These are phyloP conservation scores for Cyberlindnera euphorbiiphila DNA, from an alignment of 805 yeast genomes.

Conservation along the genomic window DNA sequence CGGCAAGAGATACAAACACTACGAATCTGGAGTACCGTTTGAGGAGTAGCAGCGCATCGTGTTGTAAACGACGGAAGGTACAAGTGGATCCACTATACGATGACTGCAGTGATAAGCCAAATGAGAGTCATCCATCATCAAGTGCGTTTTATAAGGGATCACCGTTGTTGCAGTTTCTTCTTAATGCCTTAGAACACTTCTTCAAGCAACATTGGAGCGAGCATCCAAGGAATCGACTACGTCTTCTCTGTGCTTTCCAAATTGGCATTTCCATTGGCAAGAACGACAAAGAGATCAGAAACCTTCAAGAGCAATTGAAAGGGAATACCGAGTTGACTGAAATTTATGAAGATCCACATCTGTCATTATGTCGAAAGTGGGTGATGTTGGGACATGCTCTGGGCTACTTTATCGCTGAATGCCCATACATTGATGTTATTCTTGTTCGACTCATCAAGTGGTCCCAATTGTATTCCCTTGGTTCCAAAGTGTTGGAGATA, in stretches of 20 bases:
- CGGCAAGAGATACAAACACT: too few relatives aligned
- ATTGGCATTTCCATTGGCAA: conserved; percentile 5
- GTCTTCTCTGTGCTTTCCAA: conserved; percentile 6
- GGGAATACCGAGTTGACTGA: conserved; percentile 1
- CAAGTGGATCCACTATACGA: conserved; percentile 3
- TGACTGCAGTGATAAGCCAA: neutral
- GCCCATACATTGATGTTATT: conserved; percentile 3
- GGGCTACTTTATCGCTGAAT: conserved; percentile 10
- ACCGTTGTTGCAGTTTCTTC: neutral
- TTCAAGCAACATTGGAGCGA: conserved; percentile 1
- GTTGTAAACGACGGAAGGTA: conserved; percentile 4
- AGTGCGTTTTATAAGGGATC: neutral
- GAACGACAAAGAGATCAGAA: conserved; percentile 7
- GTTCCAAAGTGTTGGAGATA: neutral
- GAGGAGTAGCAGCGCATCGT: too few relatives aligned
- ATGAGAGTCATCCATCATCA: neutral
- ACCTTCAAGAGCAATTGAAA: conserved; percentile 3
- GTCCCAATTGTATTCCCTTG: neutral
- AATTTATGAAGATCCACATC: conserved; percentile 11
- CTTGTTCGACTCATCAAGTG: neutral
- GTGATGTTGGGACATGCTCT: conserved; percentile 18
- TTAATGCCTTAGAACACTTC: conserved; percentile 1
- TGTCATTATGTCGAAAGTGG: conserved; percentile 8
- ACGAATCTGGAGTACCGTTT: conserved; percentile 11
- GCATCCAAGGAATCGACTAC: neutral